Percentiles rank a stretch among this genome's conserved stretches.
Conservation (phyloP, 2,329 filamentous ascomycete genomes). For the Alternaria ethzedia region DNA sequence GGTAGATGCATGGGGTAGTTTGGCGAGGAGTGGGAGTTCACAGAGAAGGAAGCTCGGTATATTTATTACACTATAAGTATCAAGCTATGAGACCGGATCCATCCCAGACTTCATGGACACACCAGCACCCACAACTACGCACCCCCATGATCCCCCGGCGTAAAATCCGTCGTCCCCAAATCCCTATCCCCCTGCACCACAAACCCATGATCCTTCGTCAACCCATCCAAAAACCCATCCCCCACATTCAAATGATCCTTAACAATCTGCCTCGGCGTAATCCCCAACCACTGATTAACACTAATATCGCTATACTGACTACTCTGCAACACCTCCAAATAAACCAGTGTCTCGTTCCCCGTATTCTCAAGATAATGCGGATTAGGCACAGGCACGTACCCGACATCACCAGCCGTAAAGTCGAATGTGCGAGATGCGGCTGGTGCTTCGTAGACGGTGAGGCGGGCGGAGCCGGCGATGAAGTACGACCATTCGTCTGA, state of each 20-base stretch:
- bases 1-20: background rate
- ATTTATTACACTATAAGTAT: too few relatives aligned
- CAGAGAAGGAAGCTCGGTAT: too few relatives aligned
- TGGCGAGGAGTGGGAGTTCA: too few relatives aligned
- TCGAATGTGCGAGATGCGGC: conserved; percentile 62
- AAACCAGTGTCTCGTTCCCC: conserved; percentile 62
- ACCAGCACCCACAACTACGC: too few relatives aligned
- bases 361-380: conserved; percentile 69
- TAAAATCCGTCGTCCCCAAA: conserved; percentile 47
- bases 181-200: conserved; percentile 49
- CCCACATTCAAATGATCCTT: conserved; percentile 38
- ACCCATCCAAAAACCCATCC: conserved; percentile 31
- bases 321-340: conserved; percentile 66
- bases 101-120: too few relatives aligned
- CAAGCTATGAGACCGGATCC: too few relatives aligned
- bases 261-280: conserved; percentile 53
- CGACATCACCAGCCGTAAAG: conserved; percentile 65
- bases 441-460: conserved; percentile 63
- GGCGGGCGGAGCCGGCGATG: conserved; percentile 61
- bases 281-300: conserved; percentile 64
- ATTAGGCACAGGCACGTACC: conserved; percentile 62
- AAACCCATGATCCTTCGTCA: conserved; percentile 50
- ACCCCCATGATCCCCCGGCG: background rate
- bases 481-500: conserved; percentile 69
- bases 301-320: conserved; percentile 61